Evolutionary conservation across 176 grass and related monocot genomes (phyloP), one percentile per base, ranked within the genome.

Genomic region (Avena insularis): DNA sequence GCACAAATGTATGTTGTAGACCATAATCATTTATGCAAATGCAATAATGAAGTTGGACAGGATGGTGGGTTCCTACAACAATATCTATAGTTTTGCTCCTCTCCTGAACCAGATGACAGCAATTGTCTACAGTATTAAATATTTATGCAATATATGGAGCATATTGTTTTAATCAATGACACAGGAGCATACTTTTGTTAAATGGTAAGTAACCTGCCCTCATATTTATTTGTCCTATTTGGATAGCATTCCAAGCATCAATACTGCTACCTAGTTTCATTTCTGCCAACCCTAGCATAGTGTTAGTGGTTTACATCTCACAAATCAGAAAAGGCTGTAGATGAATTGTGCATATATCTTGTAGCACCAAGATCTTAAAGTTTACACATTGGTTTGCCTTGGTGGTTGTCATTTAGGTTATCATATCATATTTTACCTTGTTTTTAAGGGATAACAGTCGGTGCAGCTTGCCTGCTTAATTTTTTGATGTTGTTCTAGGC

Each of bases 1-100:
- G 86, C 79, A 83, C 29, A 79, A 79, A 82, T 78, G 43, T 38
- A 51, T 60, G 63, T 12, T 83, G 63, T 90, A 82, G 62, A 76
- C 31, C 43, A 21, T 53, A 70, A 68, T 58, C 49, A 6, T 60
- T 25, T 86, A 47, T 76, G 31, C 35, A 66, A 61, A 45, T 79
- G 25, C 54, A 71, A 69, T 35, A 70, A 70, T 40, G 35, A 70
- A 70, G 17, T 19, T 40, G 16, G 66, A 38, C 66, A 70, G 66
- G 33, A 40, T 67, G 25, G 64, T 67, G 13, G 27, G 64, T 35
- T 35, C 33, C 33, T 35, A 35, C 33, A 35, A 35, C 33, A 35
- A 35, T 35, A 35, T 35, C n/a, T 49, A 23, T 75, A 75, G 71
- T 49, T 75, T 49, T 73, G 43, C 40, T 73, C n/a, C 71, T 50